A percentile compares a stretch with the other conserved stretches of the same genome.
phyloP scores from a whole-genome alignment of 2,329 filamentous ascomycete species.

The Alternaria triticina region DNA sequence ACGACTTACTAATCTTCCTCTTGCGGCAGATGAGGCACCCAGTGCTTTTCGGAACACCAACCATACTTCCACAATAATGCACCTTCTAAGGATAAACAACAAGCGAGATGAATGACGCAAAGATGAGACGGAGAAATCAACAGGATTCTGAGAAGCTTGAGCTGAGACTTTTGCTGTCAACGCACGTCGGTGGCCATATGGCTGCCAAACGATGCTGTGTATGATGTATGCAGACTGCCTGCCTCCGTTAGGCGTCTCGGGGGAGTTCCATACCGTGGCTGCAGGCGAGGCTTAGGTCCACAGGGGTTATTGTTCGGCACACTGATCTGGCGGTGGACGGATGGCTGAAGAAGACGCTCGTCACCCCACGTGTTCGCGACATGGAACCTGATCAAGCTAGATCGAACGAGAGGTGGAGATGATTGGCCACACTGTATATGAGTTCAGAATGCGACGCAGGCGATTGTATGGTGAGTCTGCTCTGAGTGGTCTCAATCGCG shows the following conservation, averaged over 20 bases:
- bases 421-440: conserved; percentile 8
- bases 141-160: background rate
- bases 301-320: conserved; percentile 9
- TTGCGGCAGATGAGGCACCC: conserved; percentile 42
- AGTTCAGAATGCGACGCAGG: background rate
- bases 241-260: conserved; percentile 12
- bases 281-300: conserved; percentile 18
- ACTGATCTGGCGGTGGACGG: conserved; percentile 18
- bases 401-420: background rate
- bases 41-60: conserved; percentile 45
- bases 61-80: conserved; percentile 25
- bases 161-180: conserved; percentile 3
- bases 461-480: background rate
- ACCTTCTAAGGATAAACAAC: background rate
- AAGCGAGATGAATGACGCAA: background rate
- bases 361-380: conserved; percentile 29
- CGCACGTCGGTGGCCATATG: conserved; percentile 7
- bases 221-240: conserved; percentile 13
- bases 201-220: conserved; percentile 11
- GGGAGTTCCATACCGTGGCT: conserved; percentile 10
- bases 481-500: background rate
- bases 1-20: conserved; percentile 41
- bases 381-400: conserved; percentile 24
- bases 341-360: conserved; percentile 6
- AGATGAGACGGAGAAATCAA: background rate